Conservation (phyloP, 2,329 filamentous ascomycete genomes). For the Fusarium drepaniforme region DNA sequence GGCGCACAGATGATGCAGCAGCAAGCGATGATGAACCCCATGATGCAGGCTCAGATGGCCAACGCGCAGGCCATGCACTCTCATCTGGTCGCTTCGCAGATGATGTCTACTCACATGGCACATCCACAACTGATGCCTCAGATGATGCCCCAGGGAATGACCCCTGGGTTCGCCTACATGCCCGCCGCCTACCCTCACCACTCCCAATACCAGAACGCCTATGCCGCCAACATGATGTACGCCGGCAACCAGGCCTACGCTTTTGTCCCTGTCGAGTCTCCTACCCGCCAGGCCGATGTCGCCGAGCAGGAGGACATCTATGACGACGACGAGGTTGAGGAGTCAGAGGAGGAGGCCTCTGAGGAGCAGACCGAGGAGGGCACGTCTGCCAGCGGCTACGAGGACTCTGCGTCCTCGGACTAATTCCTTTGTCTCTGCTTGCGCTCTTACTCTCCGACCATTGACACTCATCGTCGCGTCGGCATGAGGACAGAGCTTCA, state of each 20-base stretch:
- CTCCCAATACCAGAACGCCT: background rate
- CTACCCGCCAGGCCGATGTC: background rate
- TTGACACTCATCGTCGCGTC: background rate
- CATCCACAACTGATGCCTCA: background rate
- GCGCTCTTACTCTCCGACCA: background rate
- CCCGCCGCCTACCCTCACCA: background rate
- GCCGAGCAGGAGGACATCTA: background rate
- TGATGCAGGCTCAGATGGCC: background rate
- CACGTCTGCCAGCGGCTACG: background rate
- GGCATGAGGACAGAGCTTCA: background rate
- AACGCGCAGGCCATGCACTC: background rate
- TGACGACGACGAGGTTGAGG: background rate
- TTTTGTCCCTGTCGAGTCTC: background rate
- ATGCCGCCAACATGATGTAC: background rate
- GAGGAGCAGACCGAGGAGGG: background rate
- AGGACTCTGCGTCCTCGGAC: background rate
- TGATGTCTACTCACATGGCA: slow-evolving; percentile 6
- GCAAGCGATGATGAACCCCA: background rate
- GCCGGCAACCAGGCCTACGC: background rate
- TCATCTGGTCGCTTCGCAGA: background rate
- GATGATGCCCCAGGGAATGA: slow-evolving; percentile 4
- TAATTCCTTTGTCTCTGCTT: background rate
- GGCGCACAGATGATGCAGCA: background rate
- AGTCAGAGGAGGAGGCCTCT: slow-evolving; percentile 9
- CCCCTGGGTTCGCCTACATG: slow-evolving; percentile 9